Conservation (phyloP, 2,329 filamentous ascomycete genomes). For the Mariannaea sp. region DNA sequence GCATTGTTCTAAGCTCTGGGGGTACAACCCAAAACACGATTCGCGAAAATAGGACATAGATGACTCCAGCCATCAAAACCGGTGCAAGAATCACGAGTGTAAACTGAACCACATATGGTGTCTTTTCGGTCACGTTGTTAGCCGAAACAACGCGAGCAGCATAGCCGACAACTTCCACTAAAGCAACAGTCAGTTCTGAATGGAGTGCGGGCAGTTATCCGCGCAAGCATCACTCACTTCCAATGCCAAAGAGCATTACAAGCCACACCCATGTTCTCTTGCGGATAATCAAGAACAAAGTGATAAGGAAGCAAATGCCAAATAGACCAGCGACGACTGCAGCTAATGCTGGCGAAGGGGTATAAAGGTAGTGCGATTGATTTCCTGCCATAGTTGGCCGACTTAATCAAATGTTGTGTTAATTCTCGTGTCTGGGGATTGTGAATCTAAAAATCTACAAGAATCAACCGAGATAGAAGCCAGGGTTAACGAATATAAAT, state of each 20-base stretch:
- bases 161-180: constrained; percentile 30
- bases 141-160: constrained; percentile 24
- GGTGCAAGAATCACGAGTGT: constrained; percentile 30
- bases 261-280: constrained; percentile 31
- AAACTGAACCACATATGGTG: constrained; percentile 30
- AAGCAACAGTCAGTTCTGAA: not conserved
- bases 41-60: constrained; percentile 33
- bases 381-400: constrained; percentile 14
- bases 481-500: not conserved
- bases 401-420: not conserved
- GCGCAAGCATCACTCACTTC: constrained; percentile 8
- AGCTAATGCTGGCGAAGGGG: constrained; percentile 24
- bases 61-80: constrained; percentile 34
- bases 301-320: constrained; percentile 22
- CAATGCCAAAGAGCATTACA: constrained; percentile 25
- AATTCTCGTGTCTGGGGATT: not conserved
- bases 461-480: not conserved
- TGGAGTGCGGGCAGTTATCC: accelerated
- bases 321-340: constrained; percentile 29
- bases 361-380: constrained; percentile 27
- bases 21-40: constrained; percentile 34
- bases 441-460: not conserved
- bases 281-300: constrained; percentile 24
- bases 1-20: constrained; percentile 22
- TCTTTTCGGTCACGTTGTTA: constrained; percentile 20